These are phyloP conservation scores for Solanum neorickii DNA, from an alignment of 257 asterid genomes.

Conservation along the genomic window DNA sequence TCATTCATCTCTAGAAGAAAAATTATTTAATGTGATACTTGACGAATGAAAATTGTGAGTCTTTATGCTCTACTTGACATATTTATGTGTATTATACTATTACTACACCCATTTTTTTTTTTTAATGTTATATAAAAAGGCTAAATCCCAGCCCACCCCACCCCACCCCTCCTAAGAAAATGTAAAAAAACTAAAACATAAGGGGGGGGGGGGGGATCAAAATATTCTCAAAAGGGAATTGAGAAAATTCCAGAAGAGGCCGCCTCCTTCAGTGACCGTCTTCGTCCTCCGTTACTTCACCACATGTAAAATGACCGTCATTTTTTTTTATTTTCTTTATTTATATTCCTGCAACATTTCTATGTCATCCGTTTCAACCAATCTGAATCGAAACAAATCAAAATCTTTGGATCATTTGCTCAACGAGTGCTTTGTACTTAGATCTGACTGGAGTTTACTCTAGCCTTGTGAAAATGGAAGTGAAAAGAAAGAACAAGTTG, in stretches of 20 bases:
- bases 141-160: neutral
- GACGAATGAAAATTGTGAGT: neutral
- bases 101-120: neutral
- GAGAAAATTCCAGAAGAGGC: neutral
- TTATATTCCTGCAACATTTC: no score
- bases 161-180: neutral
- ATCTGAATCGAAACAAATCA: no score
- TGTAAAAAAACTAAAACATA: neutral
- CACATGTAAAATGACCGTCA: no score
- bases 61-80: neutral
- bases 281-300: no score
- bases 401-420: no score
- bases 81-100: neutral
- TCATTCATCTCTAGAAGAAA: neutral
- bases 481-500: neutral
- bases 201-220: neutral
- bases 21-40: neutral
- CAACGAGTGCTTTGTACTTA: no score
- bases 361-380: no score
- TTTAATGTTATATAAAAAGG: neutral
- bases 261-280: neutral
- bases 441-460: no score
- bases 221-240: neutral
- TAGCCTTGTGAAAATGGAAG: neutral
- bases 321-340: no score